Evolutionary conservation across 2,329 filamentous ascomycete genomes (phyloP).

Genomic region (Diaporthe australafricana): DNA sequence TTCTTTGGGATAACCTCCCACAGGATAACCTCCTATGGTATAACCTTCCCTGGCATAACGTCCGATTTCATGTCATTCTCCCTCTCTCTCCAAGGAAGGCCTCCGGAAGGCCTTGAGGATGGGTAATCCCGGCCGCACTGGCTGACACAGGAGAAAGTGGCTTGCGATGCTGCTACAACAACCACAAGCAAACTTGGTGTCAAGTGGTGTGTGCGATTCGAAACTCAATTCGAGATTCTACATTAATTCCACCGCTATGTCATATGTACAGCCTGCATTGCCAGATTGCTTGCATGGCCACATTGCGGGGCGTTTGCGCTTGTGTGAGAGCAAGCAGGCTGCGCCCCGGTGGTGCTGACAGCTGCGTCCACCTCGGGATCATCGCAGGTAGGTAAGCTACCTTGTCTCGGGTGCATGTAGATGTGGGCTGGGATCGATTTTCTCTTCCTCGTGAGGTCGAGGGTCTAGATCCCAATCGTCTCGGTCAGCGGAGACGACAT

Average conservation of each 20-base stretch:
- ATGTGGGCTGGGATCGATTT: too few relatives aligned
- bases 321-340: slow-evolving; percentile 17
- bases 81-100: slow-evolving; percentile 16
- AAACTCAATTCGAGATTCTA: slow-evolving; percentile 6
- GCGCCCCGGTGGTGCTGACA: not conserved
- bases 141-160: not conserved
- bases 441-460: not conserved
- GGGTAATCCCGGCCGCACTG: not conserved
- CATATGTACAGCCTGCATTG: not conserved
- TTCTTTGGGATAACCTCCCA: too few relatives aligned
- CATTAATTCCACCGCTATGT: not conserved
- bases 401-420: not conserved
- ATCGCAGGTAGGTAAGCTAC: not conserved
- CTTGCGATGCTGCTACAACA: not conserved
- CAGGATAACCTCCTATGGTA: too few relatives aligned
- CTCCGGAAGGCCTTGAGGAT: not conserved
- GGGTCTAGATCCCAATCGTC: not conserved
- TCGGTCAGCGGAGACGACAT: not conserved
- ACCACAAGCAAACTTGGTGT: not conserved
- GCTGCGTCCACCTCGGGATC: not conserved
- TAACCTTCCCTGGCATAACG: too few relatives aligned
- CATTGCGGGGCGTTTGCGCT: not conserved
- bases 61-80: too few relatives aligned
- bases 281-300: slow-evolving; percentile 5
- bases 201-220: not conserved